Evolutionary conservation across 768 basidiomycete genomes (phyloP), one percentile per base, ranked within the genome.

Genomic region (Lactarius quietus): DNA sequence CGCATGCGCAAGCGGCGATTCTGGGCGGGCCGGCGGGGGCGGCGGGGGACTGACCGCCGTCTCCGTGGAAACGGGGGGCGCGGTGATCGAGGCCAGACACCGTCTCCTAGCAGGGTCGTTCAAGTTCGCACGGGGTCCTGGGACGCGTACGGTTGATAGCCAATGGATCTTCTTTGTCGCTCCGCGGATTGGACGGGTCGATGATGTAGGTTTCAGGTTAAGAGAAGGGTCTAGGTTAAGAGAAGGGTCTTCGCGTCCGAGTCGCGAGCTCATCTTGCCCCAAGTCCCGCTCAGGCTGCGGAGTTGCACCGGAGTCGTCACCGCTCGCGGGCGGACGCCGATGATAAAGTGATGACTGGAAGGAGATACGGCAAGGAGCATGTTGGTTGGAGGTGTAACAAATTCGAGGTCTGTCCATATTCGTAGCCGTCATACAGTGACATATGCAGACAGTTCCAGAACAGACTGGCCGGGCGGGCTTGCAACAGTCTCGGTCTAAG

Each of bases 1-100:
- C 6, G 35, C 63, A 6, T 55, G 66, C 10, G 63, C 66, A 6
- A 67, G 52, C 3, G 66, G 58, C 10, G 66, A 67, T 23, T 65
- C 66, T 9, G 53, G 66, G n/a, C 53, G 48, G 23, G 48, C 23
- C 14, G 45, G 43, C 20, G 65, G 26, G 6, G 14, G 38, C 38
- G 14, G 38, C 38, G 38, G 10, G 2, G 36, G 39, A n/a, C n/a
- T n/a, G n/a, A n/a, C n/a, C 33, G 3, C 39, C 41, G 41, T 17
- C 5, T n/a, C 53, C 7, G 15, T 14, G 28, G 62, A n/a, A 29
- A 23, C 36, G 28, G 54, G n/a, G 18, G 29, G 53, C 17, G 10
- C 57, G 36, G 36, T 36, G 10, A 7, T 36, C 6, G 36, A 9
- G 17, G 38, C 2, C 31, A 4, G 33, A 33, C n/a, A n/a, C n/a